Evolutionary conservation across 257 asterid genomes (phyloP), one percentile per base, ranked within the genome.

Genomic region (Solanum bukasovii): DNA sequence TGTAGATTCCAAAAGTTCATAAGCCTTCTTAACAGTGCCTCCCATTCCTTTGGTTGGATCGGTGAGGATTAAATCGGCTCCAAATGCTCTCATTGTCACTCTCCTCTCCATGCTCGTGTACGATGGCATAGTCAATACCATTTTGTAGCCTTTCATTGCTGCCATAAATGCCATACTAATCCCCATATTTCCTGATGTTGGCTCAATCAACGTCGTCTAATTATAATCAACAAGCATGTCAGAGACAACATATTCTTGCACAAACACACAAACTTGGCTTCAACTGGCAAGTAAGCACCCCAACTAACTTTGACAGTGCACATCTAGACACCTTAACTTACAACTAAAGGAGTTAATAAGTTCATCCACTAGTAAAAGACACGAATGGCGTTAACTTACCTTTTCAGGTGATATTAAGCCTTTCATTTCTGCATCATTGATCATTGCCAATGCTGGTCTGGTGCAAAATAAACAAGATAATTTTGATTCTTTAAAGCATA

Each of bases 161-260:
- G 99, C 99, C 92, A 97, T 94, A 87, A 97, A 97, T 4, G 99
- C 99, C 98, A 97, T 91, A 88, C 99, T 97, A 31, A 97, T 97
- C 85, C 99, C 99, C 99, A 97, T 97, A 79, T 97, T 97, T 71
- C 99, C 99, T 0, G 99, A 97, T 13, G 99, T 97, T 34, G 99
- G 99, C 92, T 97, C 99, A 56, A 97, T 97, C 93, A 97, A 86
- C 12, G 96, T 95, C 9, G 98, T 97, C 99, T 96, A 91, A 33
- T 81, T 37, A 7, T 9, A 9, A 84, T 65, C 6, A 56, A 38
- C 2, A 31, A 61, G 25, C 38, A 59, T 16, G 37, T 65, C 79
- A 87, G 18, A 13, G 2, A 74, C 4, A 46, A 81, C 85, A 46
- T 2, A 46, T 25, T 79, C 9, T 37, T 21, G 21, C 21, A 37